Percentiles rank a stretch among this genome's conserved stretches.
phyloP scores from a whole-genome alignment of 495 filamentous ascomycete genomes.

The Aspergillus ostianus region DNA sequence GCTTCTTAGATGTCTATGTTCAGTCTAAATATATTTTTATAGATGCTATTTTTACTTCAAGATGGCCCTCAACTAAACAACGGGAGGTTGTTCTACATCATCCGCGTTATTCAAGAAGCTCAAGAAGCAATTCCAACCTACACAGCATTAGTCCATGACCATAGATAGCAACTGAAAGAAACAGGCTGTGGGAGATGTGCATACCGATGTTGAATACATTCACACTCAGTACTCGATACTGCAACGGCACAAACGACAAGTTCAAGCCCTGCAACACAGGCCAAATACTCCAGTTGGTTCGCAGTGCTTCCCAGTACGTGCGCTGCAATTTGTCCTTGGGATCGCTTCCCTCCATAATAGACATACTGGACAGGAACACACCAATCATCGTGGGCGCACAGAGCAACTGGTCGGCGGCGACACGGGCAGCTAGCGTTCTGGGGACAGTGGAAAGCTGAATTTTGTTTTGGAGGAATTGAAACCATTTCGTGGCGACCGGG shows the following conservation, averaged over 20 bases:
- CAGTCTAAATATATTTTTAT: no score
- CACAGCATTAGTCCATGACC: background rate
- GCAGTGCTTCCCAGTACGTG: conserved; percentile 60
- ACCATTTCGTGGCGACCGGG: conserved; percentile 79
- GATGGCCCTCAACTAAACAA: background rate
- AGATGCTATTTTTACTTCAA: no score
- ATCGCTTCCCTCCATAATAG: conserved; percentile 65
- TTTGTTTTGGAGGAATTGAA: conserved; percentile 61
- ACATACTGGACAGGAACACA: conserved; percentile 72
- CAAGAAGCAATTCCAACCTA: conserved; percentile 18
- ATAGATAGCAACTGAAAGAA: background rate
- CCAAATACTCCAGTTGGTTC: conserved; percentile 80
- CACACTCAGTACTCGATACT: conserved; percentile 74
- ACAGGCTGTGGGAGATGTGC: background rate
- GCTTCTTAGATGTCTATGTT: no score
- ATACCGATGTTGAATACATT: conserved; percentile 67
- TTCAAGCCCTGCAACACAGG: conserved; percentile 79
- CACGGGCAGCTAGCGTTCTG: conserved; percentile 49
- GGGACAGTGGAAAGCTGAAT: conserved; percentile 34
- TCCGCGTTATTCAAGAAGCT: conserved; percentile 11
- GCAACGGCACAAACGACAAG: conserved; percentile 74
- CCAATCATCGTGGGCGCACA: conserved; percentile 74
- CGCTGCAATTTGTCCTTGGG: conserved; percentile 62
- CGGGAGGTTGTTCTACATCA: background rate
- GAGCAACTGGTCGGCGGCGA: conserved; percentile 68